Conservation (phyloP, 2,329 filamentous ascomycete genomes). For the Cladosporium colombiae region DNA sequence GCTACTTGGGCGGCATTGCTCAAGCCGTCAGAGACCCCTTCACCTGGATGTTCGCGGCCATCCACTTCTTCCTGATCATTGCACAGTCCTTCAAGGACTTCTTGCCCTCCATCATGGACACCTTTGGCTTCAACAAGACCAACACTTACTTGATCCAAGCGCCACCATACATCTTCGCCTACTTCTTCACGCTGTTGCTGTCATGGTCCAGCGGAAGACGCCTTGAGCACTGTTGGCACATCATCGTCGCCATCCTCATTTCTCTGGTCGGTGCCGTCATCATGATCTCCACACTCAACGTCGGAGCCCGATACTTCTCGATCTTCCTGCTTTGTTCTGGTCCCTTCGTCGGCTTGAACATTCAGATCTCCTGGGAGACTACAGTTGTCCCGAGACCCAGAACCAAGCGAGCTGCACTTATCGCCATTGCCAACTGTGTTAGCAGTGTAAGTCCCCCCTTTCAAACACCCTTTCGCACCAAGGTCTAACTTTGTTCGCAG, state of each 20-base stretch:
- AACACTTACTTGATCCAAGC: constrained; percentile 49
- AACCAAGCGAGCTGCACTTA: constrained; percentile 45
- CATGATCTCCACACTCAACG: constrained; percentile 36
- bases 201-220: constrained; percentile 34
- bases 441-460: constrained; percentile 1
- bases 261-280: constrained; percentile 30
- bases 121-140: constrained; percentile 68
- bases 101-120: constrained; percentile 50
- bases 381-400: constrained; percentile 45
- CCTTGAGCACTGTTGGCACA: constrained; percentile 36
- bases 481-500: neutral
- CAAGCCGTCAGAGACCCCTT: constrained; percentile 23
- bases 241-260: constrained; percentile 31
- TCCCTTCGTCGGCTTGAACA: constrained; percentile 43
- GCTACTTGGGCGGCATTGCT: constrained; percentile 25
- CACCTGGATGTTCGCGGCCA: constrained; percentile 36
- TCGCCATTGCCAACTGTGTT: constrained; percentile 44
- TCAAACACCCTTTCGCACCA: neutral
- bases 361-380: constrained; percentile 48
- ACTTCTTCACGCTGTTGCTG: constrained; percentile 29
- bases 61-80: constrained; percentile 41
- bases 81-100: constrained; percentile 27
- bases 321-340: constrained; percentile 38
- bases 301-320: constrained; percentile 36
- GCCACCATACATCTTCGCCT: constrained; percentile 41